Evolutionary conservation across 257 asterid genomes (phyloP).

Genomic region (Nicotiana otophora): DNA sequence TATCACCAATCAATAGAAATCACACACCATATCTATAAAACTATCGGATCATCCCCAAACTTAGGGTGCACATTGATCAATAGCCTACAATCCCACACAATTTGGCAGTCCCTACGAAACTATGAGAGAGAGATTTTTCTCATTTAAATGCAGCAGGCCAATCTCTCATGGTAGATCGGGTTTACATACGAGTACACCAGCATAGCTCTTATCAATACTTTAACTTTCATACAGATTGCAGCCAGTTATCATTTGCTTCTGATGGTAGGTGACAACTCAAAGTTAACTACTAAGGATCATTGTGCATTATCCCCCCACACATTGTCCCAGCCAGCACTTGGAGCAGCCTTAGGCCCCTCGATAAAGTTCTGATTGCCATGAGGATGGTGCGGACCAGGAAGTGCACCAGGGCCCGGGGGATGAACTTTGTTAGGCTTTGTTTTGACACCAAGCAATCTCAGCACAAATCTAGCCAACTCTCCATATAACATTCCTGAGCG

Average conservation of each 20-base stretch:
- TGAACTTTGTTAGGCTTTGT: constrained; percentile 53
- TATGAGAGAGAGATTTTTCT: background rate
- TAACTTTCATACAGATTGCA: background rate
- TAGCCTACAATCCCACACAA: background rate
- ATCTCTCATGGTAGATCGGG: background rate
- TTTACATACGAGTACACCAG: background rate
- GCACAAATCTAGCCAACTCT: constrained; percentile 92
- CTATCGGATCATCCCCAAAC: background rate
- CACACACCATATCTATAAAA: background rate
- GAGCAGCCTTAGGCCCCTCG: constrained; percentile 71
- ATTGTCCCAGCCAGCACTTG: constrained; percentile 66
- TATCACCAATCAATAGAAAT: background rate
- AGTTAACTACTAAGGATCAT: background rate
- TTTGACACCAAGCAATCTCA: constrained; percentile 71
- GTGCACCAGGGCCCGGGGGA: constrained; percentile 55
- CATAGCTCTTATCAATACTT: background rate
- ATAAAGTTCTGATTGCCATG: constrained; percentile 47
- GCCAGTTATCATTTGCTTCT: background rate
- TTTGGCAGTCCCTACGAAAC: background rate
- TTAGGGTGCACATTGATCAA: constrained; percentile 4
- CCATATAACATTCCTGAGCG: constrained; percentile 89
- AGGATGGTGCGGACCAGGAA: constrained; percentile 54
- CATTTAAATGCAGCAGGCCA: background rate
- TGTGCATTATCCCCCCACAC: constrained; percentile 59
- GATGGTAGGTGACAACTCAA: background rate